A percentile compares a stretch with the other conserved stretches of the same genome.
Conservation (phyloP, 23 red algal species). For the Gracilaria gracilis region DNA sequence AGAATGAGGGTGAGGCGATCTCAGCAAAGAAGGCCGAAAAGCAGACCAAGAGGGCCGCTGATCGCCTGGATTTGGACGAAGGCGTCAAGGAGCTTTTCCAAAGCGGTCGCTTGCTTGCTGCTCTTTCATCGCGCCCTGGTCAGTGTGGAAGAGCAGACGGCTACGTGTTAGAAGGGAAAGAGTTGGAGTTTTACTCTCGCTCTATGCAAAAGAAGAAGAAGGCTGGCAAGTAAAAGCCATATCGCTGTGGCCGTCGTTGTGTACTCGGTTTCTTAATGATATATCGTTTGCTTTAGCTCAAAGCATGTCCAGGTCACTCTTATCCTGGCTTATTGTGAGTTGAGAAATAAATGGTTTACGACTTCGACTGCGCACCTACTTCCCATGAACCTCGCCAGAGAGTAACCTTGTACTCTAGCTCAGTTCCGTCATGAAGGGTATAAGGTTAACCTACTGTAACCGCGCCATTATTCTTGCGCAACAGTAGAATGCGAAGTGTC, state of each 20-base stretch:
- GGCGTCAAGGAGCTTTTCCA: constrained; percentile 87
- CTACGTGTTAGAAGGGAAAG: constrained; percentile 96
- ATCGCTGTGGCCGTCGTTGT: constrained; percentile 1
- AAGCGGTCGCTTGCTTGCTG: constrained; percentile 87
- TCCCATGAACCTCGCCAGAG: no score
- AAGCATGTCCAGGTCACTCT: constrained; percentile 37
- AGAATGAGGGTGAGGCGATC: constrained; percentile 79
- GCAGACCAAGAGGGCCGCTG: constrained; percentile 77
- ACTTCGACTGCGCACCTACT: constrained; percentile 11
- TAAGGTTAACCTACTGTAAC: no score
- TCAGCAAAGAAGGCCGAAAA: constrained; percentile 64
- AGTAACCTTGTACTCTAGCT: neutral
- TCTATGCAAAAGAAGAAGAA: constrained; percentile 97
- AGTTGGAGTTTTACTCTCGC: constrained; percentile 96
- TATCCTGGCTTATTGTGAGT: neutral
- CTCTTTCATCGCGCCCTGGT: constrained; percentile 90
- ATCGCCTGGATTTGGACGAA: constrained; percentile 67
- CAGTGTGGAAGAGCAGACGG: constrained; percentile 97
- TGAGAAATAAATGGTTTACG: constrained; percentile 12
- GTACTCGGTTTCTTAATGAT: constrained; percentile 32
- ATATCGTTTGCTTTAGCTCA: constrained; percentile 36
- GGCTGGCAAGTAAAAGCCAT: constrained; percentile 68
- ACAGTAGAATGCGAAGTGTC: neutral
- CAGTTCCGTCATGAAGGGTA: no score
- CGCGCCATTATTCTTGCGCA: neutral